Evolutionary conservation across 2,329 filamentous ascomycete genomes (phyloP), one percentile per base, ranked within the genome.

Genomic region (Hypoxylon sp.): DNA sequence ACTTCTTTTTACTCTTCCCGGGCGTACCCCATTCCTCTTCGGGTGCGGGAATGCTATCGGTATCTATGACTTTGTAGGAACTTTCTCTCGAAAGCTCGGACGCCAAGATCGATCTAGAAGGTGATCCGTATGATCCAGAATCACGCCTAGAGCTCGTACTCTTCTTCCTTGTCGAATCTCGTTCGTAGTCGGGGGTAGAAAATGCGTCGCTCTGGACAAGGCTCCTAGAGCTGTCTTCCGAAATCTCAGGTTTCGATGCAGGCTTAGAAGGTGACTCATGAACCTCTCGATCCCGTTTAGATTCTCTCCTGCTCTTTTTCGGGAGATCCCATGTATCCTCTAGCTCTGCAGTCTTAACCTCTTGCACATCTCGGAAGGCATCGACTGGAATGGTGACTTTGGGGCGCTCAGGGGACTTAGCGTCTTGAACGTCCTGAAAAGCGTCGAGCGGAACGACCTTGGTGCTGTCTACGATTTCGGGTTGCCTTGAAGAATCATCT

Each of bases 1-100:
- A 82, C 61, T 77, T 84, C 75, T 74, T 82, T 62, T 82, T 84
- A 57, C 80, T 82, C 73, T 81, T 84, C 41, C 78, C 78, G 25
- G 77, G 80, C 68, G 75, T 53, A 41, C 54, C 54, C 67, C 64
- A 65, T 32, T 72, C 69, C n/a, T 74, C 70, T 43, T 70, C 66
- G 5, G 37, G 62, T 19, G 52, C 51, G 43, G 48, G 48, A 23
- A 47, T 19, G 16, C 52, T 62, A 11, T 70, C 62, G 14, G 67
- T 58, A 48, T 64, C 62, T 8, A 65, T 34, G 32, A 62, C 30
- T 63, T 53, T 58, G 21, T 68, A 70, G 45, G 64, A 63, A 54
- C 65, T 69, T 46, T 69, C 69, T 34, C 16, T 71, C 12, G 70
- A 70, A 19, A 72, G 65, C n/a, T 70, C 64, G 2, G 68, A 67